phyloP scores from a whole-genome alignment of 2,329 filamentous ascomycete genomes.

The Cladophialophora yegresii region DNA sequence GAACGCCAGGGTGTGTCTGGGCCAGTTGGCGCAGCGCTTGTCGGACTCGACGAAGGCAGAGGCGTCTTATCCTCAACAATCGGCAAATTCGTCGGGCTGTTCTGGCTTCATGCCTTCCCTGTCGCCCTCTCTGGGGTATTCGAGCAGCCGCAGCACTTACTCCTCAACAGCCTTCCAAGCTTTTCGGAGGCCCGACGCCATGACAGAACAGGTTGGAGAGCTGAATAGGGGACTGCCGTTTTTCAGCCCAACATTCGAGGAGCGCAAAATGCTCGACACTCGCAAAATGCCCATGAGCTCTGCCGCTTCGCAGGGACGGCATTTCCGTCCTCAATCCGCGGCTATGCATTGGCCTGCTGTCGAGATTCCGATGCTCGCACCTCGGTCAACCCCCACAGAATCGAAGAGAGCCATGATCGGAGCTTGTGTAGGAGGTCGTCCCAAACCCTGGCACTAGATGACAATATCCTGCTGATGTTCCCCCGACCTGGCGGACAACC shows the following conservation, averaged over 20 bases:
- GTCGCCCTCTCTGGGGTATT: conserved; percentile 31
- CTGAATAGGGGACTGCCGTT: conserved; percentile 16
- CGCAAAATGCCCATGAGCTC: conserved; percentile 22
- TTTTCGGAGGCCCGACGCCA: conserved; percentile 22
- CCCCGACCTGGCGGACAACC: conserved; percentile 21
- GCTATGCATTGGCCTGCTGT: neutral
- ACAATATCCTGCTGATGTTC: conserved; percentile 33
- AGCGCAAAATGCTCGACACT: neutral
- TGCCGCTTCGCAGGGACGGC: conserved; percentile 17
- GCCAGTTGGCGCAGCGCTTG: conserved; percentile 42
- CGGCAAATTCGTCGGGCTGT: conserved; percentile 10
- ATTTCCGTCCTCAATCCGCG: conserved; percentile 10
- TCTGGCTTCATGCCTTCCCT: conserved; percentile 22
- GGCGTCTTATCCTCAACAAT: conserved; percentile 22
- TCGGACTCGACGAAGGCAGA: conserved; percentile 28
- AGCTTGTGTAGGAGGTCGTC: conserved; percentile 33
- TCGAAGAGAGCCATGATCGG: conserved; percentile 23
- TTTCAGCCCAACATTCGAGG: conserved; percentile 3
- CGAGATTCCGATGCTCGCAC: conserved; percentile 5
- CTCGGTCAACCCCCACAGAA: conserved; percentile 11
- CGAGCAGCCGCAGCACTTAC: conserved; percentile 32
- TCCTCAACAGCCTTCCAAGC: conserved; percentile 25
- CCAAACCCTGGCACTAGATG: conserved; percentile 30
- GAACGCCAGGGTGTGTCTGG: conserved; percentile 42
- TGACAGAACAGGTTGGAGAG: conserved; percentile 23